Conservation (phyloP, 2,329 filamentous ascomycete species). For the Pseudogymnoascus sp. region DNA sequence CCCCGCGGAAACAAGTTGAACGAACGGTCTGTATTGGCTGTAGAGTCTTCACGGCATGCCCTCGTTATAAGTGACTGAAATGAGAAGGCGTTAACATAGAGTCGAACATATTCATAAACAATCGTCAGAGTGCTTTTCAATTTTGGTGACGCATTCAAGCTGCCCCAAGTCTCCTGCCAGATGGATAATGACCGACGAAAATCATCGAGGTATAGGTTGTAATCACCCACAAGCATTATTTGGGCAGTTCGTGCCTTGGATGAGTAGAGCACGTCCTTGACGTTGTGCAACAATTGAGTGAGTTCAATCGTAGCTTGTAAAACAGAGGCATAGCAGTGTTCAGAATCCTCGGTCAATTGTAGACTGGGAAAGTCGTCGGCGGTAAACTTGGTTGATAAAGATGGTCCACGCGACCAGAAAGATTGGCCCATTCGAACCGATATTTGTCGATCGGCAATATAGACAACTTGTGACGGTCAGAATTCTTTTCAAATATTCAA, state of each 20-base stretch:
- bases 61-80: conserved; percentile 63
- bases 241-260: conserved; percentile 19
- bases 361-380: conserved; percentile 21
- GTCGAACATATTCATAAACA: conserved; percentile 65
- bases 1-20: conserved; percentile 24
- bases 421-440: conserved; percentile 25
- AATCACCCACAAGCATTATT: conserved; percentile 21
- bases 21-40: neutral
- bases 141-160: conserved; percentile 41
- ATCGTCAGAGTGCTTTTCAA: conserved; percentile 63
- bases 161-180: conserved; percentile 15
- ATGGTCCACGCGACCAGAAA: conserved; percentile 25
- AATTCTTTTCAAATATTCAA: neutral
- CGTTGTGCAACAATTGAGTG: conserved; percentile 22
- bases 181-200: conserved; percentile 13
- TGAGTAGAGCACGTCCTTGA: conserved; percentile 21
- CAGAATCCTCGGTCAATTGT: neutral
- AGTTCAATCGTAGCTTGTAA: conserved; percentile 21
- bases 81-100: conserved; percentile 71
- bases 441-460: conserved; percentile 23
- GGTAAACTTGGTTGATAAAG: conserved; percentile 19
- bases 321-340: conserved; percentile 14
- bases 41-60: conserved; percentile 24
- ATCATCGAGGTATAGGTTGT: conserved; percentile 23
- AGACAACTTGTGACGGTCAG: conserved; percentile 17